phyloP scores from a whole-genome alignment of 1,284 basidiomycete genomes.

The Trichosporon coremiiforme region DNA sequence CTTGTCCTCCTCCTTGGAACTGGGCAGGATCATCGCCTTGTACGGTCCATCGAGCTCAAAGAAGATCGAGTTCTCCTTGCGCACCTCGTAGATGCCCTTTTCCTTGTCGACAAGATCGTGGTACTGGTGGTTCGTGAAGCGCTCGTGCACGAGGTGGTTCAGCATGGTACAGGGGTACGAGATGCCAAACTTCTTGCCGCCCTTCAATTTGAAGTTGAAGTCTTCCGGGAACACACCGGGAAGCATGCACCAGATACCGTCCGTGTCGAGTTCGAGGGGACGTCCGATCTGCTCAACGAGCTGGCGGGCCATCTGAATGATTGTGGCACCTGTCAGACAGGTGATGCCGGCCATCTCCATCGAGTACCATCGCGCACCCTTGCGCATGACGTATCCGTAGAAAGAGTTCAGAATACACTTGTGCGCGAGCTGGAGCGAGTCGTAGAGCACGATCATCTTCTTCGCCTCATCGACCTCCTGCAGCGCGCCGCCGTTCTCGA shows the following conservation, averaged over 20 bases:
- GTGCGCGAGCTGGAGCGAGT: slow-evolving; percentile 98
- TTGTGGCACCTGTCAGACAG: slow-evolving; percentile 96
- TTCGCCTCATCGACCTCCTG: slow-evolving; percentile 93
- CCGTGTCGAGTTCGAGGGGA: slow-evolving; percentile 96
- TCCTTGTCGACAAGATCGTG: slow-evolving; percentile 81
- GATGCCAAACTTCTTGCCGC: slow-evolving; percentile 84
- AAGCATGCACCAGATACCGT: slow-evolving; percentile 99
- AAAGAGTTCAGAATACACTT: slow-evolving; percentile 99
- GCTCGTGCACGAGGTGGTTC: slow-evolving; percentile 93
- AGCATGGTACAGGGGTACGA: slow-evolving; percentile 99
- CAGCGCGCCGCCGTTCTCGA: slow-evolving; percentile 69
- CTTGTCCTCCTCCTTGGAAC: slow-evolving; percentile 99
- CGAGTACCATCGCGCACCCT: slow-evolving; percentile 98
- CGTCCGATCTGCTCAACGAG: slow-evolving; percentile 96
- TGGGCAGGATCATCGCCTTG: slow-evolving; percentile 98
- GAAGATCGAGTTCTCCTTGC: slow-evolving; percentile 99
- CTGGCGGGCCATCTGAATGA: slow-evolving; percentile 99
- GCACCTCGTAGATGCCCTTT: slow-evolving; percentile 80
- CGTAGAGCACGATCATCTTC: slow-evolving; percentile 99
- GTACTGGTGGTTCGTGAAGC: slow-evolving; percentile 98
- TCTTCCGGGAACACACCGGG: slow-evolving; percentile 97
- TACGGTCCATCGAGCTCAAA: slow-evolving; percentile 99
- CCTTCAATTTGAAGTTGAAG: slow-evolving; percentile 88
- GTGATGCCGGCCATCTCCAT: slow-evolving; percentile 99
- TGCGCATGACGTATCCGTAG: slow-evolving; percentile 99